Conservation (phyloP, 148 eudicot species). For the Nyssa sinensis region DNA sequence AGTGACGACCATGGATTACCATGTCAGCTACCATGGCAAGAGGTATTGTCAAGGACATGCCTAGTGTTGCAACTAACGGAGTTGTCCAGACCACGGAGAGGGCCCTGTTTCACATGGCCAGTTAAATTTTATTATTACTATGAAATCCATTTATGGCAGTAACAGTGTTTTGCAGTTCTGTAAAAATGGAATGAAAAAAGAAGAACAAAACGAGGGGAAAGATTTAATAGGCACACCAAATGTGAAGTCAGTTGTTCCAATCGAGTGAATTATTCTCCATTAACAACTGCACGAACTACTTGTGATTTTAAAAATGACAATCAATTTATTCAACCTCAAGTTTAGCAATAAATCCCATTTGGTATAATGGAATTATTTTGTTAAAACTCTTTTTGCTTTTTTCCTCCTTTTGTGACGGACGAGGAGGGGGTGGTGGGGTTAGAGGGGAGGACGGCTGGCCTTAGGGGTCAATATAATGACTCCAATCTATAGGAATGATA, state of each 20-base stretch:
- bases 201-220: too few relatives aligned
- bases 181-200: background rate
- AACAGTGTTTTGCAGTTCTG: background rate
- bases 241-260: background rate
- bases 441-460: too few relatives aligned
- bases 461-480: too few relatives aligned
- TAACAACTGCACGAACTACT: too few relatives aligned
- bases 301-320: background rate
- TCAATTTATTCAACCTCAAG: too few relatives aligned
- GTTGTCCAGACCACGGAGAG: constrained; percentile 46
- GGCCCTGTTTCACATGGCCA: constrained; percentile 24
- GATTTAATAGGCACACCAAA: background rate
- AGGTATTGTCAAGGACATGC: constrained; percentile 48
- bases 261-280: too few relatives aligned
- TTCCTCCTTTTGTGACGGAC: too few relatives aligned
- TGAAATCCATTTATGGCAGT: background rate
- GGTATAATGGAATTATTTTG: too few relatives aligned
- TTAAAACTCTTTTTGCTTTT: too few relatives aligned
- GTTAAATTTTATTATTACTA: background rate
- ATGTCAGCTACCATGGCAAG: constrained; percentile 47
- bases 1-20: constrained; percentile 38
- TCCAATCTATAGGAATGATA: background rate
- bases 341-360: background rate
- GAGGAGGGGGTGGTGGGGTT: too few relatives aligned
- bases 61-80: constrained; percentile 38